phyloP scores from a whole-genome alignment of 2,329 filamentous ascomycete species.

The Pestalotiopsis sp. region DNA sequence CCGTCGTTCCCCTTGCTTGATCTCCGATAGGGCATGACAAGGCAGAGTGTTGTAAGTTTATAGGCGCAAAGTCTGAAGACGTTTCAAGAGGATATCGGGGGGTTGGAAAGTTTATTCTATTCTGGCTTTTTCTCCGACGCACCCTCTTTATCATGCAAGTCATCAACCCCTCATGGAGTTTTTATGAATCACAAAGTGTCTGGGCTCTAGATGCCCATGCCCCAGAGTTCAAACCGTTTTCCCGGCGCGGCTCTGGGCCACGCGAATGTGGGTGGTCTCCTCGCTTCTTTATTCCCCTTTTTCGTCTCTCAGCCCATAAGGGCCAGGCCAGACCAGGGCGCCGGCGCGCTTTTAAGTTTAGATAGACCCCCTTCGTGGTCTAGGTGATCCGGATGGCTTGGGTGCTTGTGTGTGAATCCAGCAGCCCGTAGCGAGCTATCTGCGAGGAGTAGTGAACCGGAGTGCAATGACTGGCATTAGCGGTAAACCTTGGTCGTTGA shows the following conservation, averaged over 20 bases:
- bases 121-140: background rate
- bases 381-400: background rate
- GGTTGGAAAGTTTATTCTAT: background rate
- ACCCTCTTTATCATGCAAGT: background rate
- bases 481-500: background rate
- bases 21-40: background rate
- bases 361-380: background rate
- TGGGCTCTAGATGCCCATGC: slow-evolving; percentile 62
- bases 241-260: too few relatives aligned
- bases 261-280: too few relatives aligned
- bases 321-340: background rate
- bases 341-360: background rate
- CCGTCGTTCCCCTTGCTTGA: background rate
- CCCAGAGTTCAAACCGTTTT: too few relatives aligned
- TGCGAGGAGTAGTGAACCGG: background rate
- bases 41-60: background rate
- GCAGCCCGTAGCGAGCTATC: too few relatives aligned
- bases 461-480: background rate
- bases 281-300: too few relatives aligned
- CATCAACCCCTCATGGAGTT: too few relatives aligned
- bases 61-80: background rate
- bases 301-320: too few relatives aligned
- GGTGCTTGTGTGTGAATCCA: too few relatives aligned
- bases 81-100: background rate
- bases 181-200: slow-evolving; percentile 36